phyloP scores from a whole-genome alignment of 805 yeast genomes.

The Nakazawaea wickerhamii region DNA sequence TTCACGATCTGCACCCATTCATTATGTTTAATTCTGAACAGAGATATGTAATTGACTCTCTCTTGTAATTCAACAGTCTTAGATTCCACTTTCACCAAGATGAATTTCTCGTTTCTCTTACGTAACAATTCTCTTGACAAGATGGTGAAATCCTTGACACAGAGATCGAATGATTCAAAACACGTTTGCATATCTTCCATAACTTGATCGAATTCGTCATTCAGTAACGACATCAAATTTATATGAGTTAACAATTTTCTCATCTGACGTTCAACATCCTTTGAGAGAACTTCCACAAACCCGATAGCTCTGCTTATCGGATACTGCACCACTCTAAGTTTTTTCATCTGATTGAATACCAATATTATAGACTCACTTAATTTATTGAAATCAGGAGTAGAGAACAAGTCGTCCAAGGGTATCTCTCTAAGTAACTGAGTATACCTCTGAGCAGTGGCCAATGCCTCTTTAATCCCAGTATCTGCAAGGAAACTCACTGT shows the following conservation, averaged over 20 bases:
- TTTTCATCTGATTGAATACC: conserved; percentile 60
- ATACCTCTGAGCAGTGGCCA: conserved; percentile 46
- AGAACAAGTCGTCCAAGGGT: conserved; percentile 55
- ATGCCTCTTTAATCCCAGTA: conserved; percentile 55
- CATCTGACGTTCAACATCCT: conserved; percentile 47
- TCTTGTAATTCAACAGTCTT: conserved; percentile 34
- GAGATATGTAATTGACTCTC: conserved; percentile 35
- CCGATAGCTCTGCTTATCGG: conserved; percentile 61
- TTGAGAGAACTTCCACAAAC: conserved; percentile 60
- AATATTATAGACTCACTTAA: conserved; percentile 39
- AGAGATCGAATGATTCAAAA: conserved; percentile 52
- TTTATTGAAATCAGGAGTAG: conserved; percentile 39
- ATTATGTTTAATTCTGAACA: conserved; percentile 50
- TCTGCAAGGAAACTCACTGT: conserved; percentile 70
- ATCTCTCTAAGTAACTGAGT: conserved; percentile 63
- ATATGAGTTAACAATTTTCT: conserved; percentile 29
- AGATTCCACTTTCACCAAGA: conserved; percentile 55
- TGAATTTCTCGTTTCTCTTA: conserved; percentile 65
- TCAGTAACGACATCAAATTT: conserved; percentile 40
- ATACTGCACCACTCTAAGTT: conserved; percentile 51
- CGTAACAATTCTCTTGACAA: conserved; percentile 71
- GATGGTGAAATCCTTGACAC: conserved; percentile 56
- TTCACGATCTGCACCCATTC: conserved; percentile 33
- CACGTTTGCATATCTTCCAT: conserved; percentile 27
- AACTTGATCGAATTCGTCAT: conserved; percentile 31